A percentile compares a stretch with the other conserved stretches of the same genome.
Evolutionary conservation across 1,139 yeast genomes (phyloP).

Genomic region (Diutina sp.): DNA sequence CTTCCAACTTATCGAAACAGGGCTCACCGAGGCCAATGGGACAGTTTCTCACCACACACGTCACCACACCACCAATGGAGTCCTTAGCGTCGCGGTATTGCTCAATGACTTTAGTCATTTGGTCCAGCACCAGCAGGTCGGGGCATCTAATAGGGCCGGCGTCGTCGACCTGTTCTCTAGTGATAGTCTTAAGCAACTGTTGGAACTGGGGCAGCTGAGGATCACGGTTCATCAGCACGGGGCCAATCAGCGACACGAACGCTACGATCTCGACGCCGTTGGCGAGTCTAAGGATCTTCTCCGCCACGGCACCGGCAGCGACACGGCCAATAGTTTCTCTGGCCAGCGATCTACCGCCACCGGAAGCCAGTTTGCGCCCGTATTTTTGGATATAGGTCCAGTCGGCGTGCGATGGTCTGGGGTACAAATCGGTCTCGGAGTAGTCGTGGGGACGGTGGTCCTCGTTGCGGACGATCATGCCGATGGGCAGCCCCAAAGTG

Average conservation of each 20-base stretch:
- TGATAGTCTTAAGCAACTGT: slow-evolving; percentile 54
- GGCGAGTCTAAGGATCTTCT: slow-evolving; percentile 66
- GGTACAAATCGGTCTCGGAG: slow-evolving; percentile 86
- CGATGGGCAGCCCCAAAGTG: slow-evolving; percentile 92
- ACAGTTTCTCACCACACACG: slow-evolving; percentile 89
- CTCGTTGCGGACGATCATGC: slow-evolving; percentile 82
- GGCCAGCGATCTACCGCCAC: slow-evolving; percentile 96
- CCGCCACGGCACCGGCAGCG: slow-evolving; percentile 98
- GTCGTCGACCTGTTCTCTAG: slow-evolving; percentile 80
- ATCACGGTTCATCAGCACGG: slow-evolving; percentile 61
- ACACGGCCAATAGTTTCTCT: slow-evolving; percentile 98
- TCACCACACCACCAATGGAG: slow-evolving; percentile 95
- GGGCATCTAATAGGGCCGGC: slow-evolving; percentile 94
- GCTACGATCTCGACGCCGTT: slow-evolving; percentile 91
- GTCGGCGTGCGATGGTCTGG: slow-evolving; percentile 97
- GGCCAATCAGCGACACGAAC: slow-evolving; percentile 86
- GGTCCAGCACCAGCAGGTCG: slow-evolving; percentile 52
- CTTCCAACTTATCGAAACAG: slow-evolving; percentile 92
- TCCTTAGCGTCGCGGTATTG: slow-evolving; percentile 77
- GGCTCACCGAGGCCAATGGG: slow-evolving; percentile 97
- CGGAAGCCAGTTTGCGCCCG: slow-evolving; percentile 86
- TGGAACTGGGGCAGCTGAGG: slow-evolving; percentile 55
- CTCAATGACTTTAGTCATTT: slow-evolving; percentile 82
- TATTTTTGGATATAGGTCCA: slow-evolving; percentile 84
- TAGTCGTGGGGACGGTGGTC: slow-evolving; percentile 97